phyloP scores from a whole-genome alignment of 2,329 filamentous ascomycete genomes.

The Alternaria gansuensis region DNA sequence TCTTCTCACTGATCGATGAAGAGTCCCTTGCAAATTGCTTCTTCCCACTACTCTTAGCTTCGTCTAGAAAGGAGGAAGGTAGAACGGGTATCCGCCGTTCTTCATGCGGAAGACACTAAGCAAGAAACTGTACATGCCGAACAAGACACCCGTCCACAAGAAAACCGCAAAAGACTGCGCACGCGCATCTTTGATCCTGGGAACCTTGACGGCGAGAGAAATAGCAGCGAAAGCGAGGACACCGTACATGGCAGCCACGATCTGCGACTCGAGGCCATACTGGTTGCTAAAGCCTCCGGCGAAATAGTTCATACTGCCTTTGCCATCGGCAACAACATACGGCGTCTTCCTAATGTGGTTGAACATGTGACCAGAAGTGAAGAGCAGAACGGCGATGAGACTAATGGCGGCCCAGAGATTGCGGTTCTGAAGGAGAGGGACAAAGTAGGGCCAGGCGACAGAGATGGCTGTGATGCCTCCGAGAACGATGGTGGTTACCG shows the following conservation, averaged over 20 bases:
- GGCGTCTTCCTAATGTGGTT: conserved; percentile 97
- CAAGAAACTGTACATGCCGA: conserved; percentile 90
- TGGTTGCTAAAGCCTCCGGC: conserved; percentile 92
- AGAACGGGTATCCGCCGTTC: conserved; percentile 95
- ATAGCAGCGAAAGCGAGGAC: conserved; percentile 90
- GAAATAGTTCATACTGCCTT: conserved; percentile 88
- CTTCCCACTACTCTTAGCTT: neutral
- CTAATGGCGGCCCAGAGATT: conserved; percentile 94
- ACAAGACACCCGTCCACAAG: conserved; percentile 78
- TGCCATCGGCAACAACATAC: conserved; percentile 85
- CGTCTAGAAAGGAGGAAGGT: conserved; percentile 81
- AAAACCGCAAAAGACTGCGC: conserved; percentile 83
- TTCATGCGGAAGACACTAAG: conserved; percentile 93
- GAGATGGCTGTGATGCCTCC: conserved; percentile 73
- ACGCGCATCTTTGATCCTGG: conserved; percentile 80
- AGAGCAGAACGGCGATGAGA: conserved; percentile 87
- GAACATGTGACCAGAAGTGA: conserved; percentile 98
- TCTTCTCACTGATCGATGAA: neutral
- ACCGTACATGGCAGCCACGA: conserved; percentile 86
- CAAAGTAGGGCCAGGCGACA: conserved; percentile 78
- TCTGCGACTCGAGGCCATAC: conserved; percentile 93
- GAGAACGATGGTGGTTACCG: conserved; percentile 72
- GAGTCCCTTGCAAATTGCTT: neutral
- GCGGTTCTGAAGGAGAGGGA: conserved; percentile 85
- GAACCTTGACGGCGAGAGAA: conserved; percentile 88